Evolutionary conservation across 2,329 filamentous ascomycete species (phyloP).

Genomic region (Paecilomyces variotii): DNA sequence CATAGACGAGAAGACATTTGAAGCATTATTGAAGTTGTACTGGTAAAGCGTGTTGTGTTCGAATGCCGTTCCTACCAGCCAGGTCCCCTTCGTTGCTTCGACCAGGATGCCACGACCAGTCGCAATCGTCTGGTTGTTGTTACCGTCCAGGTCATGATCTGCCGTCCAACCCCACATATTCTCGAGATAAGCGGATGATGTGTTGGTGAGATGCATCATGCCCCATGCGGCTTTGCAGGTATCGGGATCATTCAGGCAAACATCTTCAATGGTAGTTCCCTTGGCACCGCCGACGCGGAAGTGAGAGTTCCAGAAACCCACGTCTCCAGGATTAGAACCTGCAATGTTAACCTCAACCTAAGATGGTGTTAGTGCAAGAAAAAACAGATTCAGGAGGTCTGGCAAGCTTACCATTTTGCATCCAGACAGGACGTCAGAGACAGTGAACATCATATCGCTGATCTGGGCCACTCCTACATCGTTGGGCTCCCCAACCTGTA

Average conservation of each 20-base stretch:
- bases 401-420: conserved; percentile 24
- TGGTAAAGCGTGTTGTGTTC: conserved; percentile 51
- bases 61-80: conserved; percentile 46
- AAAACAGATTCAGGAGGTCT: neutral
- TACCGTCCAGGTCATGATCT: conserved; percentile 42
- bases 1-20: conserved; percentile 42
- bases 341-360: conserved; percentile 45
- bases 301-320: conserved; percentile 44
- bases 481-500: conserved; percentile 44
- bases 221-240: conserved; percentile 44
- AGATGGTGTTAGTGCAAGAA: neutral
- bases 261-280: conserved; percentile 30
- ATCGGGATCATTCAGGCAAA: conserved; percentile 29
- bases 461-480: conserved; percentile 46
- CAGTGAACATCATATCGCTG: conserved; percentile 47
- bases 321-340: conserved; percentile 38
- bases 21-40: conserved; percentile 43
- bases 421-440: conserved; percentile 38
- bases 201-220: conserved; percentile 44
- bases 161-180: conserved; percentile 46
- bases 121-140: conserved; percentile 11
- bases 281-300: conserved; percentile 42
- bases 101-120: conserved; percentile 42
- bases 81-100: conserved; percentile 42
- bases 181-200: conserved; percentile 46